Evolutionary conservation across 2,329 filamentous ascomycete genomes (phyloP), one percentile per base, ranked within the genome.

Genomic region (Talaromyces marneffei): DNA sequence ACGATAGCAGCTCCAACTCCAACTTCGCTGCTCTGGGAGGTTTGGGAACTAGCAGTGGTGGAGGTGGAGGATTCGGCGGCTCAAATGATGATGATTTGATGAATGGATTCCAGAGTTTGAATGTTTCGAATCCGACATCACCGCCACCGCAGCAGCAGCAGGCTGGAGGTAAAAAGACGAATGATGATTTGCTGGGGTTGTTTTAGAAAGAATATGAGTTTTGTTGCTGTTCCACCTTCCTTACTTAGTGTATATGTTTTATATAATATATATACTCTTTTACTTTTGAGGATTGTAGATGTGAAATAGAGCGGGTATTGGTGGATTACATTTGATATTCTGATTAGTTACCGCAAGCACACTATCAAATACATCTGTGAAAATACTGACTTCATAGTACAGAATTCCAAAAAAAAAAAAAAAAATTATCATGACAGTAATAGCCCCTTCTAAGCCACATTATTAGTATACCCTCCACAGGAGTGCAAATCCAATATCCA

Each of bases 41-140:
- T 52, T 33, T 62, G 12, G 68, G 69, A n/a, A 48, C 23, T 64
- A 68, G 71, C 62, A 67, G 72, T 65, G 25, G 2, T 25, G n/a
- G 10, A 10, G 25, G 48, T 27, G 52, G 52, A 23, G 52, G 52
- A 39, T 69, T 73, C 31, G 68, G 67, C 50, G 63, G 65, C 44
- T 67, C 67, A 50, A 70, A 70, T 52, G 68, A 72, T 63, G 77
- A 75, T 66, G 83, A 86, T 67, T 81, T 97, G 81, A 81, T 87
- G 79, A 91, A 91, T 71, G 92, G 92, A 0, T 95, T 99, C 71
- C 90, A 87, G 29, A 86, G 86, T 4, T 80, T 99, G 78, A 87
- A 91, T 76, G 80, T 99, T 71, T 84, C 86, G 52, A 52, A 52
- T 33, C 44, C 59, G 12, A 57, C 59, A 23, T 61, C 59, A 2